Conservation (phyloP, 495 filamentous ascomycete species). For the Lophiotrema nucula region DNA sequence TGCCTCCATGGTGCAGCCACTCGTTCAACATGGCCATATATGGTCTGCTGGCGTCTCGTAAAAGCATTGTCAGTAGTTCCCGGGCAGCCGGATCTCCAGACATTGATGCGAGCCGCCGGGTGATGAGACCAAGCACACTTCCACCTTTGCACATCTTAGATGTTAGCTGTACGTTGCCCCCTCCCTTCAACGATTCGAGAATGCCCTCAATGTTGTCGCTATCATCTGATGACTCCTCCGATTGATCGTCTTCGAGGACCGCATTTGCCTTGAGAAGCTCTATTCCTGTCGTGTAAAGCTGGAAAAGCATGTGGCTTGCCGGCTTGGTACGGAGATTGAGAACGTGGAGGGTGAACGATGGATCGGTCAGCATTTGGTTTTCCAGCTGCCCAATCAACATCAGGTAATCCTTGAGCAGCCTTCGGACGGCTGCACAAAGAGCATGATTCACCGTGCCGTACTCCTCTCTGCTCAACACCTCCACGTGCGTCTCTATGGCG, state of each 20-base stretch:
- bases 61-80: conserved; percentile 70
- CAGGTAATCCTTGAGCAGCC: conserved; percentile 87
- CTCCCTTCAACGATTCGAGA: conserved; percentile 74
- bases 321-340: conserved; percentile 88
- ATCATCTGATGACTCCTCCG: conserved; percentile 78
- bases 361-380: conserved; percentile 81
- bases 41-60: conserved; percentile 85
- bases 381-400: conserved; percentile 91
- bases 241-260: conserved; percentile 74
- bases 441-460: conserved; percentile 97
- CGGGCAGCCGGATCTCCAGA: conserved; percentile 89
- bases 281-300: conserved; percentile 80
- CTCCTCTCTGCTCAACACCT: conserved; percentile 88
- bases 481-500: conserved; percentile 87
- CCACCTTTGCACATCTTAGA: conserved; percentile 93
- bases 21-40: conserved; percentile 99
- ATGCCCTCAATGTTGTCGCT: conserved; percentile 85
- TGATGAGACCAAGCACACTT: conserved; percentile 79
- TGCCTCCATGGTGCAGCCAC: conserved; percentile 94
- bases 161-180: conserved; percentile 76
- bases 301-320: conserved; percentile 83
- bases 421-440: conserved; percentile 87
- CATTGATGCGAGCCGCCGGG: conserved; percentile 78
- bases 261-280: conserved; percentile 86
- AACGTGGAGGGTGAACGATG: conserved; percentile 84